Percentiles rank a stretch among this genome's conserved stretches.
These are phyloP conservation scores for Aspergillus ustus DNA, from an alignment of 2,329 filamentous ascomycete species.

Conservation along the genomic window DNA sequence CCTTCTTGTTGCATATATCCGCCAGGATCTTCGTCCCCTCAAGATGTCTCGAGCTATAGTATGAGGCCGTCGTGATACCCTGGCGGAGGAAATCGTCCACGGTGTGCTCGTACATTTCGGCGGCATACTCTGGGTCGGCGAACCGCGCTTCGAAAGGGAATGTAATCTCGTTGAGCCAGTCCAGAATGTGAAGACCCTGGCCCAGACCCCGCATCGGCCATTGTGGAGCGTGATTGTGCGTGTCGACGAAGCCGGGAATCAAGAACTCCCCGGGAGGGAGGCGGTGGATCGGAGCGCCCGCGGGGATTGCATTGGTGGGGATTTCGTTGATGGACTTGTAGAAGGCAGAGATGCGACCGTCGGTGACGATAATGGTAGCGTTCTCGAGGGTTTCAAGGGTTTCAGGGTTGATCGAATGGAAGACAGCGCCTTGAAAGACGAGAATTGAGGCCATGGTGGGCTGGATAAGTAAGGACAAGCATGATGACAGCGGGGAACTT, in stretches of 20 bases:
- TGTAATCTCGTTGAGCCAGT: constrained; percentile 68
- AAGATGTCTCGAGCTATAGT: constrained; percentile 41
- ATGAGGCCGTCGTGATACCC: constrained; percentile 43
- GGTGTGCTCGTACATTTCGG: constrained; percentile 55
- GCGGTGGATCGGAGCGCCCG: constrained; percentile 33
- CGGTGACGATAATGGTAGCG: constrained; percentile 36
- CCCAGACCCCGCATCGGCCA: constrained; percentile 54
- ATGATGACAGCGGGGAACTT: background rate
- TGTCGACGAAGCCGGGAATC: constrained; percentile 58
- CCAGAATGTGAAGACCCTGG: constrained; percentile 49
- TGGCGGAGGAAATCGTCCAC: constrained; percentile 65
- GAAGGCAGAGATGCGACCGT: constrained; percentile 37
- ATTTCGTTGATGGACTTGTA: constrained; percentile 27
- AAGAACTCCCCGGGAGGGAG: constrained; percentile 37
- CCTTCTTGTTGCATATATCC: constrained; percentile 35
- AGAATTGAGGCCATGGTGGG: background rate
- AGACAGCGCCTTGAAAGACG: constrained; percentile 39
- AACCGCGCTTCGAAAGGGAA: constrained; percentile 69
- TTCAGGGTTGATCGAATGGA: constrained; percentile 33
- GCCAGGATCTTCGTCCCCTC: constrained; percentile 38
- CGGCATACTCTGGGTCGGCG: constrained; percentile 58
- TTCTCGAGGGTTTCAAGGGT: constrained; percentile 38
- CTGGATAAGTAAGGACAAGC: background rate
- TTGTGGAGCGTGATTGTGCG: constrained; percentile 70
- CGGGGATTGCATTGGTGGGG: constrained; percentile 31